Conservation (phyloP, 306 rosid species). For the Quercus cerris region DNA sequence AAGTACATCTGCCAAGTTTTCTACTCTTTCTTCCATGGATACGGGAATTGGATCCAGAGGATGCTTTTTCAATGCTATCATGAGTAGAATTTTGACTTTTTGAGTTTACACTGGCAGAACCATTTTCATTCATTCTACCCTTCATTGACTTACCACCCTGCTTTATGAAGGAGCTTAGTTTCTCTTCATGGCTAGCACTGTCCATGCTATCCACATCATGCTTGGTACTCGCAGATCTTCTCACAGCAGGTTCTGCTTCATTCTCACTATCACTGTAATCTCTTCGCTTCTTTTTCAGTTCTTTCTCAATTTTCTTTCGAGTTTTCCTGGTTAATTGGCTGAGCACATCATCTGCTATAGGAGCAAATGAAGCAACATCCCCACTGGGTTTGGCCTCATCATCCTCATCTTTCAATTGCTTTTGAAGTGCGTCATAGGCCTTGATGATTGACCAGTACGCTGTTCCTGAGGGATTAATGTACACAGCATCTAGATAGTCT, state of each 20-base stretch:
- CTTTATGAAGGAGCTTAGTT: slow-evolving; percentile 78
- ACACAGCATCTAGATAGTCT: slow-evolving; percentile 96
- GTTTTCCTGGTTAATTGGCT: slow-evolving; percentile 95
- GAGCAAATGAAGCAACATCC: slow-evolving; percentile 57
- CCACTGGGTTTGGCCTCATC: slow-evolving; percentile 44
- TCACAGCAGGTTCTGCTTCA: slow-evolving; percentile 42
- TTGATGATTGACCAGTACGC: slow-evolving; percentile 98
- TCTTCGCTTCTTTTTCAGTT: slow-evolving; percentile 64
- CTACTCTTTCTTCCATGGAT: slow-evolving; percentile 64
- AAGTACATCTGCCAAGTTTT: slow-evolving; percentile 72
- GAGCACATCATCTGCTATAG: slow-evolving; percentile 76
- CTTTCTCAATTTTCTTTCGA: slow-evolving; percentile 85
- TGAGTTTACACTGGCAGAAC: slow-evolving; percentile 33
- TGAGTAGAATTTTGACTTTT: slow-evolving; percentile 43
- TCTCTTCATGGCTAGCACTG: slow-evolving; percentile 77
- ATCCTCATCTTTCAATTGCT: slow-evolving; percentile 66
- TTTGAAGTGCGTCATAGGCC: slow-evolving; percentile 94
- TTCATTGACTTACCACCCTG: slow-evolving; percentile 72
- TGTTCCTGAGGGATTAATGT: slow-evolving; percentile 81
- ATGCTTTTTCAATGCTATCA: slow-evolving; percentile 40
- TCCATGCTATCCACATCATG: slow-evolving; percentile 51
- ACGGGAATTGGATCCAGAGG: slow-evolving; percentile 50
- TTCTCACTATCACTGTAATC: slow-evolving; percentile 49
- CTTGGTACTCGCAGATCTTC: slow-evolving; percentile 45
- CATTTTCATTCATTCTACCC: slow-evolving; percentile 62